A percentile compares a stretch with the other conserved stretches of the same genome.
Conservation (phyloP, 2,329 filamentous ascomycete species). For the Neodidymelliopsis sp. region DNA sequence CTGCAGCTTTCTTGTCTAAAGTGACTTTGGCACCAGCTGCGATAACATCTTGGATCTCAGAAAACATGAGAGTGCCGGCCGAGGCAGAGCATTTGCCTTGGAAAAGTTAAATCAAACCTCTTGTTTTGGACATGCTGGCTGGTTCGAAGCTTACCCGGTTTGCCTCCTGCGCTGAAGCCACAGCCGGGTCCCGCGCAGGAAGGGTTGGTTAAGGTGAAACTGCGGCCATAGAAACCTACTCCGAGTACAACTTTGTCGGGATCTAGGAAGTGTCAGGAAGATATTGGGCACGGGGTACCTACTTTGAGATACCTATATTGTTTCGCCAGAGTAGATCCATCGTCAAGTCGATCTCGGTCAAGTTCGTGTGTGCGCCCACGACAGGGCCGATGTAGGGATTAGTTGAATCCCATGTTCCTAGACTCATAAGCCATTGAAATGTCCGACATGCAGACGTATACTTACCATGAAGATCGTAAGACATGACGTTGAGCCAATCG, state of each 20-base stretch:
- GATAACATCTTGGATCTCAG: conserved; percentile 10
- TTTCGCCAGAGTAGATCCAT: conserved; percentile 38
- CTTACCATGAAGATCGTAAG: conserved; percentile 57
- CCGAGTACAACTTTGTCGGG: conserved; percentile 53
- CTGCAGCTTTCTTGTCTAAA: conserved; percentile 5
- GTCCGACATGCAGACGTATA: no score
- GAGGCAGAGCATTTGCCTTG: conserved; percentile 4
- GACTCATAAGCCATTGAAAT: no score
- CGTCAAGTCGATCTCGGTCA: conserved; percentile 58
- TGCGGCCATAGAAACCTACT: conserved; percentile 53
- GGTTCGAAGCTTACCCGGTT: neutral
- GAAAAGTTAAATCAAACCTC: no score
- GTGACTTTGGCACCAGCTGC: neutral
- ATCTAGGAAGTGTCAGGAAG: no score
- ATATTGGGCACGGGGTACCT: no score
- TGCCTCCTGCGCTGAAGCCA: conserved; percentile 6
- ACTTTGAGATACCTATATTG: no score
- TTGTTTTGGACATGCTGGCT: no score
- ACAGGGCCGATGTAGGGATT: neutral
- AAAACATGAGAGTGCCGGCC: neutral
- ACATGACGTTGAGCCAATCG: conserved; percentile 56
- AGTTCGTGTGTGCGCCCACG: conserved; percentile 19
- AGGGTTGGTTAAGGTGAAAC: conserved; percentile 32
- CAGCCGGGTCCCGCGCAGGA: conserved; percentile 12
- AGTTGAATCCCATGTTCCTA: neutral